Base-by-base conservation (phyloP, 805 yeast species). In the Sporopachydermia lactativora region DNA sequence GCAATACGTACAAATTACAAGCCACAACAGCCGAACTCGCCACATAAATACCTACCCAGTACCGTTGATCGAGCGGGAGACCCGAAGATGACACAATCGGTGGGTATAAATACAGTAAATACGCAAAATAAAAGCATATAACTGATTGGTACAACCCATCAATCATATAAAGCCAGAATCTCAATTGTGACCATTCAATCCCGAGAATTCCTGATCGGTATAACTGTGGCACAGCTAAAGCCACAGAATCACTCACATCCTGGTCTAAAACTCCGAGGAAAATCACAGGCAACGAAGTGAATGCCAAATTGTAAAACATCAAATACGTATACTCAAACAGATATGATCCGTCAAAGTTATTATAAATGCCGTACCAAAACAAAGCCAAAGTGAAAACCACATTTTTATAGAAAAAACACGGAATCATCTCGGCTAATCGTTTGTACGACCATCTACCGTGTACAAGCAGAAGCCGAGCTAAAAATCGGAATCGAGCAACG, bases 361-460 rank as follows among this genome's bases (percentile, higher is more conserved):
- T 71, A 60, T 64, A 80, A 35, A 77, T 68, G 41, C 84, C 83
- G 54, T 65, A 81, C 89, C 92, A 81, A 58, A 81, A 81, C 54
- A 77, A 65, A 3, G 86, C 72, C 54, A 81, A 54, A 6, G 86
- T 78, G 58, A 79, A 82, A 39, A 77, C 73, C 41, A 77, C 75
- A 57, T 81, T 81, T 59, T 81, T 81, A 64, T 76, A 81, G 52
- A 81, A 79, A 61, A 81, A 76, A 53, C 81, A 75, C 17, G 86
- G 84, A 46, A 81, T 69, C 86, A 81, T 76, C 52, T 78, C 86
- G 1, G 83, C 75, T 35, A 82, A 59, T 44, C 94, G 62, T 49
- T 71, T 73, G 54, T 80, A 81, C 1, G 85, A 77, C 86, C 88
- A 82, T 41, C 86, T 68, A n/a, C 94, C 94, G 55, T 81, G 94